Evolutionary conservation across 805 yeast genomes (phyloP).

Genomic region (Ogataea allantospora): DNA sequence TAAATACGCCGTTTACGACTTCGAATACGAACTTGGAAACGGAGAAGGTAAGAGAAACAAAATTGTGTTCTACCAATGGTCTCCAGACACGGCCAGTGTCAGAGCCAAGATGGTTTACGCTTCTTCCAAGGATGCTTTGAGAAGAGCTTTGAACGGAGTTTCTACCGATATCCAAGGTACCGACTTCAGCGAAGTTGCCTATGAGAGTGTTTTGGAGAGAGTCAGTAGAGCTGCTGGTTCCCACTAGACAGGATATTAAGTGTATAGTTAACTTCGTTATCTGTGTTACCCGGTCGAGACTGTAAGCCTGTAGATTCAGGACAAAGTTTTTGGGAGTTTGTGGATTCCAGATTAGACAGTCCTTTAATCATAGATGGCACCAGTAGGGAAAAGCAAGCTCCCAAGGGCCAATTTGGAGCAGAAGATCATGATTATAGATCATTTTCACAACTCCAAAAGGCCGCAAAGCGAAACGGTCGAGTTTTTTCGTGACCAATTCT

Average conservation of each 20-base stretch:
- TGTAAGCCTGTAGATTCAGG: constrained; percentile 9
- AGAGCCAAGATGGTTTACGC: constrained; percentile 98
- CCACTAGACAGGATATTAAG: constrained; percentile 36
- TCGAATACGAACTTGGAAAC: constrained; percentile 84
- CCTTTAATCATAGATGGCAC: constrained; percentile 7
- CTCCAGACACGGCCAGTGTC: constrained; percentile 96
- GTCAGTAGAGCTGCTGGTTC: constrained; percentile 81
- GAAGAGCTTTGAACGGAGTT: constrained; percentile 95
- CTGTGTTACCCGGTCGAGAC: constrained; percentile 13
- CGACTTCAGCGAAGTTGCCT: constrained; percentile 94
- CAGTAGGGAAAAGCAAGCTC: constrained; percentile 15
- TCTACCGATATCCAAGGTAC: constrained; percentile 96
- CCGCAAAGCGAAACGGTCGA: constrained; percentile 62
- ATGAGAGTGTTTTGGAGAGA: constrained; percentile 86
- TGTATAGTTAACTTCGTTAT: constrained; percentile 12
- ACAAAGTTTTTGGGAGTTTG: constrained; percentile 1
- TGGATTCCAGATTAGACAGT: constrained; percentile 7
- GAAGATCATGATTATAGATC: constrained; percentile 54
- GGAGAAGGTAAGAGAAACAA: constrained; percentile 90
- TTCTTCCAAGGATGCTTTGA: constrained; percentile 94
- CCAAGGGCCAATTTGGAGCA: constrained; percentile 61
- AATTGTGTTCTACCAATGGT: constrained; percentile 82
- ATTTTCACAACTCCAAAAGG: constrained; percentile 44
- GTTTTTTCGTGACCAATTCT: constrained; percentile 44
- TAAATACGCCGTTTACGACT: constrained; percentile 94